Evolutionary conservation across 371 early-diverging fungal genomes (phyloP).

Genomic region (Thermomucor indicae-seudaticae): DNA sequence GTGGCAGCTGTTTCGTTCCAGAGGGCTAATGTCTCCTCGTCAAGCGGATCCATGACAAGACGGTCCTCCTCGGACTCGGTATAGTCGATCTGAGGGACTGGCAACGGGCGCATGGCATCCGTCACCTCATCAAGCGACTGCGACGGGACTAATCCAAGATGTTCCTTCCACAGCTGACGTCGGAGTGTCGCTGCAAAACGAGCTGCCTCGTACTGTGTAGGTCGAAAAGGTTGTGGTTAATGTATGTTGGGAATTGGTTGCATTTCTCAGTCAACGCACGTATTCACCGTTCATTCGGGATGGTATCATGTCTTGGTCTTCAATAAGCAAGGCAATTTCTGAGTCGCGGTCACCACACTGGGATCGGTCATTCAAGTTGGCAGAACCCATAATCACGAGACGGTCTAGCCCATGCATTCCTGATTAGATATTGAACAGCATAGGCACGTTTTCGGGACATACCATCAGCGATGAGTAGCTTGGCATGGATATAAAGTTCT

Average conservation of each 20-base stretch:
- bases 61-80: slow-evolving; percentile 33
- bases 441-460: slow-evolving; percentile 1
- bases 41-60: slow-evolving; percentile 60
- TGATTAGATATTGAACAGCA: not conserved
- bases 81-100: slow-evolving; percentile 31
- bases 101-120: slow-evolving; percentile 48
- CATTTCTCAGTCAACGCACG: no score
- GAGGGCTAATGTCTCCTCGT: slow-evolving; percentile 41
- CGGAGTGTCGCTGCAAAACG: slow-evolving; percentile 74
- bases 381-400: slow-evolving; percentile 82
- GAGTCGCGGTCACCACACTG: slow-evolving; percentile 90
- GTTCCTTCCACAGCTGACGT: slow-evolving; percentile 80
- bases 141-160: slow-evolving; percentile 67
- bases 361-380: slow-evolving; percentile 93
- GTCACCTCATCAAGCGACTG: slow-evolving; percentile 38
- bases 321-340: slow-evolving; percentile 82
- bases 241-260: no score
- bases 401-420: slow-evolving; percentile 39
- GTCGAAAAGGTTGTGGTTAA: no score
- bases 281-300: slow-evolving; percentile 70
- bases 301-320: slow-evolving; percentile 69
- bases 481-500: slow-evolving; percentile 90
- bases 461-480: slow-evolving; percentile 90
- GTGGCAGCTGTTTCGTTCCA: slow-evolving; percentile 55
- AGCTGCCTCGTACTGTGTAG: slow-evolving; percentile 47